These are phyloP conservation scores for Fusarium xylarioides DNA, from an alignment of 2,329 filamentous ascomycete genomes.

Conservation along the genomic window DNA sequence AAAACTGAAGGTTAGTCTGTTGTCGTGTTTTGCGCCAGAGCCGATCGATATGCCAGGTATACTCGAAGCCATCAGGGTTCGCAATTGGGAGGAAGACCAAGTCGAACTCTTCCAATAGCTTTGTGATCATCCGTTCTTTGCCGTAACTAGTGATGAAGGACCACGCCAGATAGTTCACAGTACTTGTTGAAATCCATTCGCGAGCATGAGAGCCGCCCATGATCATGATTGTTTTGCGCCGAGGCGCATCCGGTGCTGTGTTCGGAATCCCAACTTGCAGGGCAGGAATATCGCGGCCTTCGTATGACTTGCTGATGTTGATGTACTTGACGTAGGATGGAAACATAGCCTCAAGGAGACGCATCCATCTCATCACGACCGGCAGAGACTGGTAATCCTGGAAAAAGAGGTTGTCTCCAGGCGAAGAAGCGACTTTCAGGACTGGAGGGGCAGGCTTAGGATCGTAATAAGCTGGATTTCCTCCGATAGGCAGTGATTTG, in stretches of 20 bases:
- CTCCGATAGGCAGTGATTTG: constrained; percentile 53
- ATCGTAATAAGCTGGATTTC: constrained; percentile 23
- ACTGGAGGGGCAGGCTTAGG: constrained; percentile 43
- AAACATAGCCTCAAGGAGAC: constrained; percentile 88
- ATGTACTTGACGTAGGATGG: constrained; percentile 78
- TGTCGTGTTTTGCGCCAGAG: constrained; percentile 96
- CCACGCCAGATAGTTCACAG: constrained; percentile 91
- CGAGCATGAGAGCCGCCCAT: constrained; percentile 90
- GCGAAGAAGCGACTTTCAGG: constrained; percentile 46
- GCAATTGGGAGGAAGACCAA: constrained; percentile 87
- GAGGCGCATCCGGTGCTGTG: constrained; percentile 53
- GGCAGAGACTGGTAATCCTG: constrained; percentile 88
- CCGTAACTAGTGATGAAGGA: constrained; percentile 85
- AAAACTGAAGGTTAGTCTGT: constrained; percentile 82
- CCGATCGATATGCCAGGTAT: constrained; percentile 90
- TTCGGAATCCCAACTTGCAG: constrained; percentile 74
- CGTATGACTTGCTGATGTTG: constrained; percentile 83
- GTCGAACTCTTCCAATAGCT: constrained; percentile 84
- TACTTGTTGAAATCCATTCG: constrained; percentile 95
- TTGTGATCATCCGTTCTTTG: constrained; percentile 75
- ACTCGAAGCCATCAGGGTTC: constrained; percentile 95
- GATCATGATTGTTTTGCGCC: constrained; percentile 81
- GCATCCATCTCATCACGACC: constrained; percentile 90
- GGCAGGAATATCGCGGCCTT: constrained; percentile 86
- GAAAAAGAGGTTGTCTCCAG: constrained; percentile 84